Evolutionary conservation across 1,284 basidiomycete genomes (phyloP), one percentile per base, ranked within the genome.

Genomic region (Pseudozyma sp.): DNA sequence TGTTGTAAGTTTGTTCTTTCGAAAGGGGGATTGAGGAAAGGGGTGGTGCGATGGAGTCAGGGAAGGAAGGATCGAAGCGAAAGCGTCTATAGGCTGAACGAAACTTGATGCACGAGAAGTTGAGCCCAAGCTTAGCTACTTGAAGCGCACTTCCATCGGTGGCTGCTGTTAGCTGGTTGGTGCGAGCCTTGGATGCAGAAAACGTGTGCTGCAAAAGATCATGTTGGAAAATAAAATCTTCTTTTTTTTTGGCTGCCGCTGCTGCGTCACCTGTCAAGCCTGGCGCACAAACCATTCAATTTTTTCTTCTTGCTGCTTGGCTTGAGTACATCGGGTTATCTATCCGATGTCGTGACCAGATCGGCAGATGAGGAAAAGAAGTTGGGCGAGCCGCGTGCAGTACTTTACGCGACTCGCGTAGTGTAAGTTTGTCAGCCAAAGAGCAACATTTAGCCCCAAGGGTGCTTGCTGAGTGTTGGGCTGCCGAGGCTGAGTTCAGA

Each of bases 381-480:
- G 4, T 12, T 47, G 45, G 45, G 11, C 45, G 45, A 18, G 21
- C 13, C 12, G 19, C 19, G 45, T 21, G 16, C 25, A 21, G 19
- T 19, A 47, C 45, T 58, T 58, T 58, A 58, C 56, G 56, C 56
- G 56, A 25, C 14, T 58, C 56, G 56, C 56, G 56, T 51, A 31
- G 25, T 31, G 43, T 14, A 38, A 19, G 16, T 36, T 38, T 36
- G 56, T 58, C 56, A 58, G 51, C 50, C 45, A 38, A 31, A 47
- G 45, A 47, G 25, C 25, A 49, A 50, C 54, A 58, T 43, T 34
- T 50, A 39, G 38, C 25, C 10, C 18, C 25, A 31, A 31, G 25
- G 43, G 42, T 56, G 55, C 57, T 65, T 56, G 55, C 57, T 65
- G 63, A 52, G 45, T 47, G 45, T 47, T 47, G 45, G 45, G 21